A percentile compares a stretch with the other conserved stretches of the same genome.
Conservation (phyloP, 116 monocot genomes). For the Iris pallida region DNA sequence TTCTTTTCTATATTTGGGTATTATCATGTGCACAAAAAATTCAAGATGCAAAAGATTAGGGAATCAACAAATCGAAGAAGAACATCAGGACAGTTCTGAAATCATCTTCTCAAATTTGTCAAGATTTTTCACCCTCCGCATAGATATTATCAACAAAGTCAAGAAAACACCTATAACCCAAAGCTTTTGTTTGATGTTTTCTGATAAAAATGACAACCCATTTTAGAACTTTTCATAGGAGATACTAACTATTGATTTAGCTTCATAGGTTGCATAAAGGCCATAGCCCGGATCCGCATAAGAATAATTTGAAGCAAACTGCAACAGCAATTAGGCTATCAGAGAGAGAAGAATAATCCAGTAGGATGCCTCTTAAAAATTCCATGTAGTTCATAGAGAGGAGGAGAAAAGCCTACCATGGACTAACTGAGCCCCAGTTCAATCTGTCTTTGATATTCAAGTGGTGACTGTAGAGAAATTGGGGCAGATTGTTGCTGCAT, state of each 20-base stretch:
- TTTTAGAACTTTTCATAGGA: background rate
- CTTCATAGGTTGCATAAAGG: constrained; percentile 27
- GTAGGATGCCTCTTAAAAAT: background rate
- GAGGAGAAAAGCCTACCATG: constrained; percentile 16
- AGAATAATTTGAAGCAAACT: constrained; percentile 35
- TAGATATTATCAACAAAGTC: too few relatives aligned
- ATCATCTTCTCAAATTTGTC: too few relatives aligned
- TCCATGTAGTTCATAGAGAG: background rate
- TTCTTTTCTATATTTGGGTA: too few relatives aligned
- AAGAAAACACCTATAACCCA: too few relatives aligned
- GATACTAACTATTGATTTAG: constrained; percentile 31
- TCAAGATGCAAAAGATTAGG: too few relatives aligned
- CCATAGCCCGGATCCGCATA: constrained; percentile 40
- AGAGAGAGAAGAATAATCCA: background rate
- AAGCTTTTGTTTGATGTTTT: too few relatives aligned
- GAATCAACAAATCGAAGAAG: too few relatives aligned
- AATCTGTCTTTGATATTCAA: constrained; percentile 22
- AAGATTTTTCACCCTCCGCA: too few relatives aligned
- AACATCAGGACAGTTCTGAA: too few relatives aligned
- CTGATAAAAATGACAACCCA: too few relatives aligned
- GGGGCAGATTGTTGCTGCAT: constrained; percentile 18
- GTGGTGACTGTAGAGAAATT: constrained; percentile 20
- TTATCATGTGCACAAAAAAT: too few relatives aligned
- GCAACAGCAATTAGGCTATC: constrained; percentile 3
- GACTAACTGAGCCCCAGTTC: constrained; percentile 34